Evolutionary conservation across 805 yeast species (phyloP).

Genomic region (Sugiyamaella americana): DNA sequence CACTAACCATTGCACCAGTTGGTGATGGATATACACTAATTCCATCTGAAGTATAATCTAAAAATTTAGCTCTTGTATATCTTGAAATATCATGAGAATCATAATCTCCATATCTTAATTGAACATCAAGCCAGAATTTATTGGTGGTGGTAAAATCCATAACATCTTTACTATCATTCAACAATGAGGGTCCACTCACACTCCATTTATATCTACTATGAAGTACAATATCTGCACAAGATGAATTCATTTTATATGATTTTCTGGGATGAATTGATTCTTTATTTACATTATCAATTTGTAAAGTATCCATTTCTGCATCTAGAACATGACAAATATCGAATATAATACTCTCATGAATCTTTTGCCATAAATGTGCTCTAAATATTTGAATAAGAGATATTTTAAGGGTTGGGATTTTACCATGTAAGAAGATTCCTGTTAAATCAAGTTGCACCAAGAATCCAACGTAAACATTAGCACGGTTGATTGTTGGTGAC

Average conservation of each 20-base stretch:
- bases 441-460: conserved; percentile 93
- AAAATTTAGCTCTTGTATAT: conserved; percentile 84
- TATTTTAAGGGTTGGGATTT: conserved; percentile 93
- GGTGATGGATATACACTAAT: conserved; percentile 85
- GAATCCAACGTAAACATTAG: conserved; percentile 96
- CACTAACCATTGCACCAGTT: conserved; percentile 83
- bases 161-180: conserved; percentile 64
- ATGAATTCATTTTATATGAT: conserved; percentile 94
- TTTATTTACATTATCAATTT: conserved; percentile 80
- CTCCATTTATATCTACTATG: conserved; percentile 76
- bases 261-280: conserved; percentile 95
- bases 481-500: conserved; percentile 98
- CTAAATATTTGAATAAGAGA: conserved; percentile 93
- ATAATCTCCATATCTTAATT: conserved; percentile 91
- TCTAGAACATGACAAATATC: conserved; percentile 91
- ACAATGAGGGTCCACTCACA: conserved; percentile 65
- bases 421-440: conserved; percentile 95
- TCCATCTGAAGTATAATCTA: conserved; percentile 88
- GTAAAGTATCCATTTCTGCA: conserved; percentile 73
- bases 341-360: conserved; percentile 90
- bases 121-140: conserved; percentile 93
- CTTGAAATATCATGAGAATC: conserved; percentile 96
- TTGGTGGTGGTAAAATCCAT: conserved; percentile 49
- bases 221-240: conserved; percentile 84
- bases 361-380: conserved; percentile 98